Conservation (phyloP, 1,284 basidiomycete genomes). For the Tremellales sp. region DNA sequence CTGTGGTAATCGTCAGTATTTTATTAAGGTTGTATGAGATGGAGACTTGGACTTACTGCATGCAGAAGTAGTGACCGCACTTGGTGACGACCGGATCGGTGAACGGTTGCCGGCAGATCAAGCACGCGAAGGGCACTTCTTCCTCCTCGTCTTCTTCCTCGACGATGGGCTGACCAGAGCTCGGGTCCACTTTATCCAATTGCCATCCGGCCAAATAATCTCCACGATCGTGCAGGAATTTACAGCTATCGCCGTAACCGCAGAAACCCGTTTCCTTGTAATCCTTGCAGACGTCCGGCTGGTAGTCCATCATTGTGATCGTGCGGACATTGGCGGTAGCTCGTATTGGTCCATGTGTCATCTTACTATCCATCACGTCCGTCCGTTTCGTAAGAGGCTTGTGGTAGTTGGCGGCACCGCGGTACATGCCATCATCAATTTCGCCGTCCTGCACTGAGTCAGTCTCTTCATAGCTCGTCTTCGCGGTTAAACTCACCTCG, state of each 20-base stretch:
- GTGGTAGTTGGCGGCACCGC: conserved; percentile 75
- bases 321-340: conserved; percentile 80
- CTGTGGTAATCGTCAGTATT: conserved; percentile 30
- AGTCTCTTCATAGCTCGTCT: neutral
- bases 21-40: neutral
- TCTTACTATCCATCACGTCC: conserved; percentile 70
- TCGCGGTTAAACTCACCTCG: conserved; percentile 34
- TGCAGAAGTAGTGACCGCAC: conserved; percentile 97
- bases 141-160: conserved; percentile 66
- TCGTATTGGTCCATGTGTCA: conserved; percentile 82
- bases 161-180: conserved; percentile 48
- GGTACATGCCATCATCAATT: conserved; percentile 80
- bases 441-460: conserved; percentile 39
- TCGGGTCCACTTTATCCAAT: conserved; percentile 60
- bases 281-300: conserved; percentile 98
- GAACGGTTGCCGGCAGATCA: conserved; percentile 91
- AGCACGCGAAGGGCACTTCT: conserved; percentile 94
- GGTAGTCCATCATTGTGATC: conserved; percentile 95
- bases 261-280: conserved; percentile 99
- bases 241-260: conserved; percentile 98
- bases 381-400: conserved; percentile 72
- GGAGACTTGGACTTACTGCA: conserved; percentile 51
- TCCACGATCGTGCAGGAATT: conserved; percentile 78
- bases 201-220: conserved; percentile 97
- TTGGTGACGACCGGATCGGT: conserved; percentile 92